Evolutionary conservation across 2,329 filamentous ascomycete species (phyloP), one percentile per base, ranked within the genome.

Genomic region (Leptoxyphium fumago): DNA sequence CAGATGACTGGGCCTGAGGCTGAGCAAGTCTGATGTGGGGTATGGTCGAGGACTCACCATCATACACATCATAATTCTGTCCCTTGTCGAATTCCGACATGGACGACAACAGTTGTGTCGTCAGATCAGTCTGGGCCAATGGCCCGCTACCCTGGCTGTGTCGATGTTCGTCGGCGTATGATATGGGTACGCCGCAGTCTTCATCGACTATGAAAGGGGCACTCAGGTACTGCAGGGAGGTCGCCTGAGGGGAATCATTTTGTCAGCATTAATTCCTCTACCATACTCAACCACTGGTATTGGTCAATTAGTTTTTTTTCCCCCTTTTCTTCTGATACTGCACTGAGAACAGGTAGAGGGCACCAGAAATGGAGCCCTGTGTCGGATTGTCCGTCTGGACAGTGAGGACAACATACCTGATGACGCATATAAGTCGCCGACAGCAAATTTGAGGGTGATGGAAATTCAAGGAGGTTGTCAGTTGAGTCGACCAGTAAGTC

Each of bases 51-150:
- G 41, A 18, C 38, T 44, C 46, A 80, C 85, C 71, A 93, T 87
- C 83, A 67, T 89, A 82, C 69, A 88, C 75, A 63, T 81, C 82
- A 64, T 81, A 73, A 65, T 79, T 72, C 63, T 82, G 78, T 46
- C 77, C 67, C 67, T 93, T 94, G 59, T 74, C 72, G 72, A 86
- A 88, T 66, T 80, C 80, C 64, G 84, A 82, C 82, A 88, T 88
- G 66, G 82, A 78, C 67, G 84, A 68, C 57, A 78, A 56, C 52
- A 55, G 49, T 43, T 50, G 53, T 43, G 52, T 49, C 21, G 21
- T 26, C 44, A 55, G 55, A 44, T 60, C 58, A 39, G 68, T 67
- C 62, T 70, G 72, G 65, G 68, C 69, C 64, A 67, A 62, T 50
- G 70, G 67, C 68, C 69, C 70, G 61, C 67, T 66, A 59, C 69